Conservation (phyloP, 1,284 basidiomycete species). For the Puccinia coronata region DNA sequence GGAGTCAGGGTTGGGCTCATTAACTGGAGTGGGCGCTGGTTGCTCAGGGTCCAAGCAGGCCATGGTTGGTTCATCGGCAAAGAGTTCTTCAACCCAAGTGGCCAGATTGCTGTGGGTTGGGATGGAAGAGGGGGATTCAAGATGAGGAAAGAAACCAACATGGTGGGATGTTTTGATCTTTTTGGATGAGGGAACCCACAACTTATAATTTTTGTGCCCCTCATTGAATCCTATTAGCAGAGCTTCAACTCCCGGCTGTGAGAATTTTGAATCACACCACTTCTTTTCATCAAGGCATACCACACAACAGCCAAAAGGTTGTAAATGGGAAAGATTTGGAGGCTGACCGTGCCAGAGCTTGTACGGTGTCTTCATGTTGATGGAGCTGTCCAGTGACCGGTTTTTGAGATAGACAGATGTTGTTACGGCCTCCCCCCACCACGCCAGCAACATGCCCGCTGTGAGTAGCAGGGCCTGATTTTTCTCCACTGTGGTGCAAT, state of each 20-base stretch:
- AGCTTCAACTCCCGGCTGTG: not conserved
- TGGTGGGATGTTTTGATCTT: not conserved
- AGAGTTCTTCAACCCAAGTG: too few relatives aligned
- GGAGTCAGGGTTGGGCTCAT: too few relatives aligned
- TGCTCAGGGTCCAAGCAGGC: too few relatives aligned
- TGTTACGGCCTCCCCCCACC: slow-evolving; percentile 16
- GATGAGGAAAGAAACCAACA: not conserved
- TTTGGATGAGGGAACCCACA: not conserved
- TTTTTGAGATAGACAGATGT: slow-evolving; percentile 14
- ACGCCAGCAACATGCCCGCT: not conserved
- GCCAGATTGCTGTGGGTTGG: too few relatives aligned
- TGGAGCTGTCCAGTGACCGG: not conserved
- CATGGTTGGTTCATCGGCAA: too few relatives aligned
- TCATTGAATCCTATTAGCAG: not conserved
- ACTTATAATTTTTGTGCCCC: not conserved
- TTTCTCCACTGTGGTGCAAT: slow-evolving; percentile 13
- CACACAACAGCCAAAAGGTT: slow-evolving; percentile 1
- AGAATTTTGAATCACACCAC: not conserved
- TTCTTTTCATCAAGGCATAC: too few relatives aligned
- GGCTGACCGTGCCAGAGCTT: not conserved
- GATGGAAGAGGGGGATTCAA: too few relatives aligned
- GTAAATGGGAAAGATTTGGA: not conserved
- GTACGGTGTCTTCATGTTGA: not conserved
- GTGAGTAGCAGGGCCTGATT: not conserved
- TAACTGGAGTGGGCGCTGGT: too few relatives aligned